A percentile compares a stretch with the other conserved stretches of the same genome.
Evolutionary conservation across 257 asterid species (phyloP).

Genomic region (Cynanchum wilfordii): DNA sequence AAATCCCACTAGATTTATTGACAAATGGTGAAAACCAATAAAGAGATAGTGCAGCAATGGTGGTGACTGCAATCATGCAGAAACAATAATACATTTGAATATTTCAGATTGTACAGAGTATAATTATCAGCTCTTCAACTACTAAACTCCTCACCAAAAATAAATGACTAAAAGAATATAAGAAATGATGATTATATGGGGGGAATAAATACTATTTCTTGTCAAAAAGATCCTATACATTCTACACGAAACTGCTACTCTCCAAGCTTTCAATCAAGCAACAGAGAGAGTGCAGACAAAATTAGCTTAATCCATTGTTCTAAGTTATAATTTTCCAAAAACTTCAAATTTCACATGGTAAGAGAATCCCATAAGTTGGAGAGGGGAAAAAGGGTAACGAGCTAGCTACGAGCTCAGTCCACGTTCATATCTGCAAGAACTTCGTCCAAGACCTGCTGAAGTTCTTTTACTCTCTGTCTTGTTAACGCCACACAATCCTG

Average conservation of each 20-base stretch:
- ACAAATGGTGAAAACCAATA: not conserved
- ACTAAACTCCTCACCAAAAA: not conserved
- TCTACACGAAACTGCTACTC: slow-evolving; percentile 5
- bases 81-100: not conserved
- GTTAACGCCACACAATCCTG: slow-evolving; percentile 71
- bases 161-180: not conserved
- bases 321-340: not conserved
- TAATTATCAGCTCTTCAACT: not conserved
- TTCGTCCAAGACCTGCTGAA: slow-evolving; percentile 53
- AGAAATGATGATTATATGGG: not conserved
- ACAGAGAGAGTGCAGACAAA: slow-evolving; percentile 8
- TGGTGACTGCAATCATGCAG: not conserved
- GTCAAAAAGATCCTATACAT: slow-evolving; percentile 4
- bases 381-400: not conserved
- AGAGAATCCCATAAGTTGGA: not conserved
- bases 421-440: slow-evolving; percentile 71
- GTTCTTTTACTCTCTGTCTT: slow-evolving; percentile 59
- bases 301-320: not conserved
- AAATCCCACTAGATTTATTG: not conserved
- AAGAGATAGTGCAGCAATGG: not conserved
- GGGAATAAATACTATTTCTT: not conserved
- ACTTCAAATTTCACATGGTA: not conserved
- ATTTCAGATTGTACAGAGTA: not conserved
- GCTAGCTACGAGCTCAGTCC: slow-evolving; percentile 29
- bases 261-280: not conserved